Evolutionary conservation across 768 basidiomycete genomes (phyloP), one percentile per base, ranked within the genome.

Genomic region (Lactarius akahatsu): DNA sequence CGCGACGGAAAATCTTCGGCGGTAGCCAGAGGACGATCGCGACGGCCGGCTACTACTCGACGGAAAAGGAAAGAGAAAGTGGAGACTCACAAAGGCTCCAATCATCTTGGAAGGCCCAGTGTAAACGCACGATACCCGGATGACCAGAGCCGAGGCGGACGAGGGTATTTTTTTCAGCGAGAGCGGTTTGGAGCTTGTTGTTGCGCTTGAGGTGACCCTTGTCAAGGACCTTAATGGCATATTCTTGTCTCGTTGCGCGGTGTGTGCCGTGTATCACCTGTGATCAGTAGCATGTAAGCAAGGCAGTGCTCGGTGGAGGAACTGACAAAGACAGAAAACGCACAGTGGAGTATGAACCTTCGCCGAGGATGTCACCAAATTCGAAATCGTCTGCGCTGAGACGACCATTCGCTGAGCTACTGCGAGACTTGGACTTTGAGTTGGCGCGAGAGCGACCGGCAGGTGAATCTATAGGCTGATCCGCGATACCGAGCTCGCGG

Each of bases 101-200:
- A 26, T 87, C 83, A 73, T 96, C 94, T 70, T 94, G 92, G 72
- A 96, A 95, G 1, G 92, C 87, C 78, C 87, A 92, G 70, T 88
- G 88, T 34, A 96, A 78, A 58, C 86, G 85, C 11, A 96, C 85
- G 61, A 96, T 85, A 1, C 93, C 93, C 6, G 91, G 90, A 76
- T 95, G 92, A 4, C 85, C 83, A 3, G 83, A 81, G 18, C 80
- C 80, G 23, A 92, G 80, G 16, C 82, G 79, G 41, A 90, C 82
- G 43, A 96, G 82, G 0, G 89, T 87, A 70, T 89, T 88, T 76
- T 90, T 90, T 79, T 96, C 94, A 0, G 89, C 84, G 36, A 86
- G 80, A n/a, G 89, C 91, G 32, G 89, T 89, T 32, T 83, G 81
- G 72, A 87, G 84, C 75, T 92, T 92, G 73, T 90, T 86, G 73